Conservation (phyloP, 208 protist species). For the Wallacemonas collosoma region DNA sequence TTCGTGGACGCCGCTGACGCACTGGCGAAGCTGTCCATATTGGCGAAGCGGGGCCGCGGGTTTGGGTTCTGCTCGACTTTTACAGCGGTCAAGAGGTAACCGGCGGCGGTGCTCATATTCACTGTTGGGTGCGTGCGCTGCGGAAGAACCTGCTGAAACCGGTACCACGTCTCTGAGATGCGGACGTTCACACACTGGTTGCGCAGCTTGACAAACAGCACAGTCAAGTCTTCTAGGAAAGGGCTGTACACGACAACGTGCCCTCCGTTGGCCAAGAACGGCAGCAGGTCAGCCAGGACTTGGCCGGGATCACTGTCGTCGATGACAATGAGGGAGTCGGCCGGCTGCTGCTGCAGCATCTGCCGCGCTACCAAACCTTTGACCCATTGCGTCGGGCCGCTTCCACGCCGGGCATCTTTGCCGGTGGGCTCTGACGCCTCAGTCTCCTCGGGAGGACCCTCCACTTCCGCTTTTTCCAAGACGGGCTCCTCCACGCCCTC, state of each 20-base stretch:
- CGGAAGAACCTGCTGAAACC: conserved; percentile 93
- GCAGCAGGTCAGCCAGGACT: conserved; percentile 61
- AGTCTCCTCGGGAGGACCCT: neutral
- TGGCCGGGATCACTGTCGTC: conserved; percentile 43
- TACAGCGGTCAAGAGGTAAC: conserved; percentile 91
- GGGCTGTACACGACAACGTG: conserved; percentile 89
- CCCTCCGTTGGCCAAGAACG: conserved; percentile 74
- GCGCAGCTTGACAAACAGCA: conserved; percentile 62
- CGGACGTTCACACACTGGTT: conserved; percentile 80
- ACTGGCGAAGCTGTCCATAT: neutral
- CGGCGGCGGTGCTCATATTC: conserved; percentile 90
- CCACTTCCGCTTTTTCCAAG: conserved; percentile 31
- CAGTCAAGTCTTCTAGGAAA: conserved; percentile 79
- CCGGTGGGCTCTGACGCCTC: too few relatives aligned
- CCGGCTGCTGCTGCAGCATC: conserved; percentile 52
- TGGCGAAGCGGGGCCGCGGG: conserved; percentile 24
- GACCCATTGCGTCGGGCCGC: conserved; percentile 64
- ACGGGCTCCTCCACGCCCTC: conserved; percentile 33
- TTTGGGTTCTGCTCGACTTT: conserved; percentile 55
- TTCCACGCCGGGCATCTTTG: neutral
- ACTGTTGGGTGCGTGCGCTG: conserved; percentile 94
- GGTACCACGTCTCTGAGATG: conserved; percentile 93
- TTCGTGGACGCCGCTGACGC: neutral
- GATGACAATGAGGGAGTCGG: conserved; percentile 79
- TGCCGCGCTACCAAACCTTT: conserved; percentile 67